Evolutionary conservation across 352 stramenopile genomes (phyloP), one percentile per base, ranked within the genome.

Genomic region (Phytophthora chlamydospora): DNA sequence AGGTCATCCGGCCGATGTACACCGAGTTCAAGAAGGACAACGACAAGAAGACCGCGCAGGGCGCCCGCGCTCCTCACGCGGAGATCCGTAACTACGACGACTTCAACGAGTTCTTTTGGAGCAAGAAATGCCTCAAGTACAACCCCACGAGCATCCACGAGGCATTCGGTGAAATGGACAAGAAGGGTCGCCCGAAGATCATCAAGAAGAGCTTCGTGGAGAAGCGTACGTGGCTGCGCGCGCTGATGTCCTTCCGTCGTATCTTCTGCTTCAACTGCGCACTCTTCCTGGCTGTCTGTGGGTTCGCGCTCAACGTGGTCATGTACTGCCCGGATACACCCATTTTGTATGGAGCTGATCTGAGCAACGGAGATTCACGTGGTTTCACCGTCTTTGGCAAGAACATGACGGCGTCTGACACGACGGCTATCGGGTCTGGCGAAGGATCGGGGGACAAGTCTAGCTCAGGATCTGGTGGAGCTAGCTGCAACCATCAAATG

Each of bases 21-120:
- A 40, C 39, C 3, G 86, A 95, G 58, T 24, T 95, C 16, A 93
- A 93, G 73, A 87, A 88, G 29, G 86, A 95, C 59, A 93, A 91
- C 41, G 85, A 93, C 78, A 95, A 95, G 73, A 95, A 95, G 69
- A 95, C 86, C 5, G 67, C 79, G 7, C 86, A 93, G 58, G 86
- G 86, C 12, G 80, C 79, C 10, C 83, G 86, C 6, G 84, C 86
- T 8, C 56, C 83, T 11, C 86, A 95, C 58, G 43, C 62, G 7
- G 79, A 95, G 53, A 93, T 95, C 35, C 83, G 86, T 12, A 93
- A 93, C 69, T 95, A 95, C 62, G 86, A 95, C 39, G 86, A 95
- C 51, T 95, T 95, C 44, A 95, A 95, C 65, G 86, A 95, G 70
- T 95, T 93, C 39, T 95, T 95, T 60, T 95, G 86, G 86, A 89